These are phyloP conservation scores for Aspergillus neotritici DNA, from an alignment of 2,329 filamentous ascomycete genomes.

Conservation along the genomic window DNA sequence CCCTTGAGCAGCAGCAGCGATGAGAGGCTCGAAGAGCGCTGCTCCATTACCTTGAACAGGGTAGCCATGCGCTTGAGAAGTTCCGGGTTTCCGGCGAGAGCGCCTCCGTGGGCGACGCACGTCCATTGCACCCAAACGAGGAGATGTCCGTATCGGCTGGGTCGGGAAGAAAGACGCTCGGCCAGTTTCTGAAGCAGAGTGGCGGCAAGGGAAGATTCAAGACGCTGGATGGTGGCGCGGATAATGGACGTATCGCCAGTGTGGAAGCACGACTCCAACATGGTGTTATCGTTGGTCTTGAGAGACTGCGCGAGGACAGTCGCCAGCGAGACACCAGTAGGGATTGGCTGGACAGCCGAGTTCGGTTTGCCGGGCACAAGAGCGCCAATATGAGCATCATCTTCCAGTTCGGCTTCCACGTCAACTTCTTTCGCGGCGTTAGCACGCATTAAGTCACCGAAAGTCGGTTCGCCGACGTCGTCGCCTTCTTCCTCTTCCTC, in stretches of 20 bases:
- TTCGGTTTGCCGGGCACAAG: conserved; percentile 44
- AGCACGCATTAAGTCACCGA: conserved; percentile 75
- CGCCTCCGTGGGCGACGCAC: conserved; percentile 84
- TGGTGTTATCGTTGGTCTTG: conserved; percentile 79
- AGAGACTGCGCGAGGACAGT: conserved; percentile 93
- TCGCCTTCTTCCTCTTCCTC: conserved; percentile 36
- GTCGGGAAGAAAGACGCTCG: conserved; percentile 76
- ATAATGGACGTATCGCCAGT: conserved; percentile 71
- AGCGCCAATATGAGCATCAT: conserved; percentile 38
- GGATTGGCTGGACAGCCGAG: conserved; percentile 50
- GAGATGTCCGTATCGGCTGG: conserved; percentile 80
- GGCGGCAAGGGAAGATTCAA: conserved; percentile 78
- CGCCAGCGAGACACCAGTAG: conserved; percentile 72
- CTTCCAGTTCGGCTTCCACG: conserved; percentile 53
- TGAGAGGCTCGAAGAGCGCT: conserved; percentile 74
- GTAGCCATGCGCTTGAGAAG: conserved; percentile 70
- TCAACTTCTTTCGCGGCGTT: conserved; percentile 69
- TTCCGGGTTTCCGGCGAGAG: conserved; percentile 78
- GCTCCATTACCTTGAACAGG: conserved; percentile 79
- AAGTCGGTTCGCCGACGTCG: conserved; percentile 58
- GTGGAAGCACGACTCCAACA: conserved; percentile 88
- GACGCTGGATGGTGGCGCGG: conserved; percentile 79
- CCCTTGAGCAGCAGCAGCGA: conserved; percentile 85
- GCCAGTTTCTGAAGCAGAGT: conserved; percentile 76
- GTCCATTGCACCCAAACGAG: conserved; percentile 97